These are phyloP conservation scores for Rhodotorula diobovata DNA, from an alignment of 768 basidiomycete species.

Conservation along the genomic window DNA sequence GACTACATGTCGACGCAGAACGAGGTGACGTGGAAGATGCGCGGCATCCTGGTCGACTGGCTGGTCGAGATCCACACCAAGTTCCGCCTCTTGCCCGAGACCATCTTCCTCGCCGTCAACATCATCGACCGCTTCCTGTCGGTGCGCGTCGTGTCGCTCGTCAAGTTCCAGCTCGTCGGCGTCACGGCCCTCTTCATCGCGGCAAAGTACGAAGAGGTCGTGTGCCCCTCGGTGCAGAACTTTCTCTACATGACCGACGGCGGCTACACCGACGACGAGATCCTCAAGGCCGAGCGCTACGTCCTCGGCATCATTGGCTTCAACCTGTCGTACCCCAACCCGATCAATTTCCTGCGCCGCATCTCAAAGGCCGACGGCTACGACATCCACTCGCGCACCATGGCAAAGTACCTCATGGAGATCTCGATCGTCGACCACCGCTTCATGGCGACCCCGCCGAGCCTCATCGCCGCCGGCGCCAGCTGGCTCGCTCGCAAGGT, in stretches of 20 bases:
- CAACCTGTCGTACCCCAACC: slow-evolving; percentile 79
- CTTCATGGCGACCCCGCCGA: slow-evolving; percentile 70
- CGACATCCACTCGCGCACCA: slow-evolving; percentile 74
- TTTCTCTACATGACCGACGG: slow-evolving; percentile 74
- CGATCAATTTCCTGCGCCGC: slow-evolving; percentile 79
- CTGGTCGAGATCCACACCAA: slow-evolving; percentile 82
- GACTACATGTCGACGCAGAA: slow-evolving; percentile 76
- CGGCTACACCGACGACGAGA: slow-evolving; percentile 69
- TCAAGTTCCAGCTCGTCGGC: slow-evolving; percentile 86
- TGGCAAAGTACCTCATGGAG: slow-evolving; percentile 87
- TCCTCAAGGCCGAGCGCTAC: slow-evolving; percentile 83
- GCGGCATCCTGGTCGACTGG: slow-evolving; percentile 86
- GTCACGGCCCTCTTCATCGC: slow-evolving; percentile 80
- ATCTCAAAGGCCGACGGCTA: slow-evolving; percentile 92
- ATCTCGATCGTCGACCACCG: slow-evolving; percentile 74
- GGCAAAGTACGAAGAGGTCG: slow-evolving; percentile 87
- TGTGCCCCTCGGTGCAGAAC: slow-evolving; percentile 75
- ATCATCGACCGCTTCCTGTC: slow-evolving; percentile 68
- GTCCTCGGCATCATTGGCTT: slow-evolving; percentile 79
- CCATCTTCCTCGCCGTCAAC: slow-evolving; percentile 82
- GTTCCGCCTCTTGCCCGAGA: slow-evolving; percentile 81
- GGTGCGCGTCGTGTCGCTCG: slow-evolving; percentile 66
- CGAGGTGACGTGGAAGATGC: slow-evolving; percentile 83
- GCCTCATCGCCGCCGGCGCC: slow-evolving; percentile 72
- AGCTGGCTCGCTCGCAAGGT: slow-evolving; percentile 80